A percentile compares a stretch with the other conserved stretches of the same genome.
Conservation (phyloP, 176 grass and related monocot species). For the Ampelocalamus luodianensis region DNA sequence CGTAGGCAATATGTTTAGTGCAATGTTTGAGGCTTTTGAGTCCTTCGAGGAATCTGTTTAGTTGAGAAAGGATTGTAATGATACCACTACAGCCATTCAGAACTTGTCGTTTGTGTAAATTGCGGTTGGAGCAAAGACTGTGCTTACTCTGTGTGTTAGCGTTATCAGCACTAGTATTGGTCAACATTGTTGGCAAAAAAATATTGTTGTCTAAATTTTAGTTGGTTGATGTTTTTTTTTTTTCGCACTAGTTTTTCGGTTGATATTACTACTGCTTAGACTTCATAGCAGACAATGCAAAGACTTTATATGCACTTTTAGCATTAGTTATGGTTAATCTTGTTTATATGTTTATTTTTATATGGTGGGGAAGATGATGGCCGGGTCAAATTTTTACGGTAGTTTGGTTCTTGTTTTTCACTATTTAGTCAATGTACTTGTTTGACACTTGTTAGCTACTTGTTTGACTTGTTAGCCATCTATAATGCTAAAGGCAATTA, state of each 20-base stretch:
- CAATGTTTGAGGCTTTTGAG: neutral
- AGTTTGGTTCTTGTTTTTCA: constrained; percentile 4
- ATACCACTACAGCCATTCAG: neutral
- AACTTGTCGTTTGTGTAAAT: neutral
- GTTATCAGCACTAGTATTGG: neutral
- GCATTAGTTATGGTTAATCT: constrained; percentile 5
- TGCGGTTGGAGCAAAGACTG: neutral
- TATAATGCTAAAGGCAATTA: constrained; percentile 14
- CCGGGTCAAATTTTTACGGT: neutral
- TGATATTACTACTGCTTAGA: constrained; percentile 15
- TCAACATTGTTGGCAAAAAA: neutral
- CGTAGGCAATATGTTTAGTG: neutral
- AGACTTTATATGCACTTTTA: constrained; percentile 12
- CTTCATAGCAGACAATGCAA: neutral
- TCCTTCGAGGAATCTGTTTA: neutral
- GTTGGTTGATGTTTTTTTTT: neutral
- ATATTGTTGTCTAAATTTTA: constrained; percentile 2
- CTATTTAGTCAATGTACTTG: neutral
- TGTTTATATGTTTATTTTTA: neutral
- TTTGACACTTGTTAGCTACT: too few species aligned
- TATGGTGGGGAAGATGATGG: constrained; percentile 16
- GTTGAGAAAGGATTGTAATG: neutral
- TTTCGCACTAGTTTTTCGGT: neutral
- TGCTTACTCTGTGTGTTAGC: neutral
- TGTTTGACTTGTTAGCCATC: constrained; percentile 25